Base-by-base conservation (phyloP, 2,329 filamentous ascomycete species). In the Helminthosporium solani region DNA sequence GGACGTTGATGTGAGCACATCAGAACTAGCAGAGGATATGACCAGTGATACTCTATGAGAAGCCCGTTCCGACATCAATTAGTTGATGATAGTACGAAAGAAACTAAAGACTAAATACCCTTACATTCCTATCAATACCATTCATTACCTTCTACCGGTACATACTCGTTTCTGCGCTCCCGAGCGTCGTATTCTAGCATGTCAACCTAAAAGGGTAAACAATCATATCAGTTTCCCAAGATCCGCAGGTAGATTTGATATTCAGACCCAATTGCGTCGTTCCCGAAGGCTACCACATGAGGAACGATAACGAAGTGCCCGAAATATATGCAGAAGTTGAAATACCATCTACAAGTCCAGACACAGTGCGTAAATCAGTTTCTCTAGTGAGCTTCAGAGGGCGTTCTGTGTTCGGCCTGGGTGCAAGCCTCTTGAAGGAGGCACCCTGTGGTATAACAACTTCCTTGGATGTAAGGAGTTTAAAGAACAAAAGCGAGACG, bases 281-380 rank as follows among this genome's bases (percentile, higher is more conserved):
- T 31, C 48, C 53, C 12, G 51, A 41, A 2, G 48, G 35, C 15
- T 53, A 50, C 56, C 56, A 59, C 11, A 56, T 52, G 1, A 54
- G 54, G 8, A 57, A 37, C 1, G 45, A 46, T 1, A 54, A 15
- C 4, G 46, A 57, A 7, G 33, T 34, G 41, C 58, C 46, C 1
- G 46, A 52, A 6, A 47, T 36, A 54, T 52, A 59, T 2, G 49
- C 54, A 5, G 54, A 58, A 3, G 53, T 56, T 3, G 52, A 47
- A 1, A 52, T 35, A 28, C 56, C 51, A 9, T 48, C 45, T 33
- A 48, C 42, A 1, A 57, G 20, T 4, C 46, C 40, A 8, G 44
- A 33, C 20, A 50, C 51, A 9, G 46, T 55, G 7, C 55, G 45
- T 25, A 58, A 49, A 30, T 57, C 57, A 1, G 49, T 50, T 11